Evolutionary conservation across 2,329 filamentous ascomycete species (phyloP).

Genomic region (Lachnellula suecica): DNA sequence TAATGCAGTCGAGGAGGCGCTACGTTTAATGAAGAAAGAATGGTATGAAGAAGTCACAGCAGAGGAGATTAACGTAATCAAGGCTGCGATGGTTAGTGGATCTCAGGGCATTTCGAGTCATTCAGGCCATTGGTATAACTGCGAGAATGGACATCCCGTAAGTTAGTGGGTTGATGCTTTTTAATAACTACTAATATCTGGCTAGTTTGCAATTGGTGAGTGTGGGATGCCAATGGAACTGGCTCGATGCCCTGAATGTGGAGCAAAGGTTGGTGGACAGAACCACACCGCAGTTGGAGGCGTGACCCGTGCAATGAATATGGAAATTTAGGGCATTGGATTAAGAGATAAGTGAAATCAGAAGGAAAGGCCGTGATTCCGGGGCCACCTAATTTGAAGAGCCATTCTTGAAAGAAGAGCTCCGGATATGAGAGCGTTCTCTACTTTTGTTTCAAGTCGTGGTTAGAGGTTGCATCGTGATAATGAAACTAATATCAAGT

Average conservation of each 20-base stretch:
- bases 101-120: conserved; percentile 38
- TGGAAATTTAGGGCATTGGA: not conserved
- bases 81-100: conserved; percentile 46
- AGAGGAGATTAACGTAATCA: conserved; percentile 44
- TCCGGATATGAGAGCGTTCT: too few species aligned
- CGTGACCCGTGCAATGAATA: conserved; percentile 43
- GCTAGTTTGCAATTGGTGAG: conserved; percentile 60
- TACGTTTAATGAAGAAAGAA: conserved; percentile 31
- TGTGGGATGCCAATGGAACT: conserved; percentile 64
- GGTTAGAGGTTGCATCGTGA: too few species aligned
- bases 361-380: too few species aligned
- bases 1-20: conserved; percentile 28
- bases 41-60: conserved; percentile 41
- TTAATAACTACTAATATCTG: not conserved
- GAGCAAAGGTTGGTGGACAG: conserved; percentile 52
- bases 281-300: conserved; percentile 48
- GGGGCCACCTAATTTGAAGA: too few species aligned
- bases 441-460: too few species aligned
- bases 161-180: not conserved
- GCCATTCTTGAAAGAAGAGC: too few species aligned
- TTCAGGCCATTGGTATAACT: conserved; percentile 61
- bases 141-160: conserved; percentile 50
- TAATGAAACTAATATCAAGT: too few species aligned
- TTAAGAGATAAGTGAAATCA: not conserved
- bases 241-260: conserved; percentile 62